phyloP scores from a whole-genome alignment of 768 basidiomycete species.

The Boletus rubroflammeus region DNA sequence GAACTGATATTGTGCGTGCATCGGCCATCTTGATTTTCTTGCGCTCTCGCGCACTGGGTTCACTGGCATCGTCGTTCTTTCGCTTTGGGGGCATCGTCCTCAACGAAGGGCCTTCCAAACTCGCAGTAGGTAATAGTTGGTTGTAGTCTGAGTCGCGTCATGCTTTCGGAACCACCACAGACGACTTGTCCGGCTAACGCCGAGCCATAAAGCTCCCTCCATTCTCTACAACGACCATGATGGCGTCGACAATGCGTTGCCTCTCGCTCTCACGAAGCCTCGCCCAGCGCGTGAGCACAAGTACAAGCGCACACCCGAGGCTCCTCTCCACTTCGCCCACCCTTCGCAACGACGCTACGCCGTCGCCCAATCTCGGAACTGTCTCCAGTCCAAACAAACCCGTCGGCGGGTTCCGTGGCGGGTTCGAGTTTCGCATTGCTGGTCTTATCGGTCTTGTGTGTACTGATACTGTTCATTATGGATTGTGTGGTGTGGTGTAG shows the following conservation, averaged over 20 bases:
- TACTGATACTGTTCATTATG: background rate
- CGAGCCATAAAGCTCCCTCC: conserved; percentile 6
- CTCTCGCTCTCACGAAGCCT: conserved; percentile 18
- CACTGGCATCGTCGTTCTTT: conserved; percentile 29
- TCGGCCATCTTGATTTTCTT: conserved; percentile 66
- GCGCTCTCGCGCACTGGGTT: conserved; percentile 44
- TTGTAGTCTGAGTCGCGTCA: background rate
- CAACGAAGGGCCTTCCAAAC: no score
- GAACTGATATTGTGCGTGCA: conserved; percentile 68
- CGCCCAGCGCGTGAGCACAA: conserved; percentile 6
- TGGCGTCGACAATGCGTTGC: conserved; percentile 37
- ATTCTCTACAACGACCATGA: conserved; percentile 16
- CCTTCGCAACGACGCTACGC: conserved; percentile 40
- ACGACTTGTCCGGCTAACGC: conserved; percentile 20
- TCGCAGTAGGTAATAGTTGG: background rate
- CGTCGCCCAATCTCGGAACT: conserved; percentile 49
- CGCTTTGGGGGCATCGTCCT: conserved; percentile 43
- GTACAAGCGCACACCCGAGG: conserved; percentile 25
- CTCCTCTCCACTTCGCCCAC: conserved; percentile 43
- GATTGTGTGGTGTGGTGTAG: conserved; percentile 33
- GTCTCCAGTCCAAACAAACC: conserved; percentile 65
- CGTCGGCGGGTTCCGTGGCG: conserved; percentile 68
- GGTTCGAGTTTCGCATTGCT: conserved; percentile 36
- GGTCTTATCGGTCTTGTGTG: background rate
- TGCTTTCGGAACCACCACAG: background rate